phyloP scores from a whole-genome alignment of 192 early-diverging fungal species.

The Coemansia biformis region DNA sequence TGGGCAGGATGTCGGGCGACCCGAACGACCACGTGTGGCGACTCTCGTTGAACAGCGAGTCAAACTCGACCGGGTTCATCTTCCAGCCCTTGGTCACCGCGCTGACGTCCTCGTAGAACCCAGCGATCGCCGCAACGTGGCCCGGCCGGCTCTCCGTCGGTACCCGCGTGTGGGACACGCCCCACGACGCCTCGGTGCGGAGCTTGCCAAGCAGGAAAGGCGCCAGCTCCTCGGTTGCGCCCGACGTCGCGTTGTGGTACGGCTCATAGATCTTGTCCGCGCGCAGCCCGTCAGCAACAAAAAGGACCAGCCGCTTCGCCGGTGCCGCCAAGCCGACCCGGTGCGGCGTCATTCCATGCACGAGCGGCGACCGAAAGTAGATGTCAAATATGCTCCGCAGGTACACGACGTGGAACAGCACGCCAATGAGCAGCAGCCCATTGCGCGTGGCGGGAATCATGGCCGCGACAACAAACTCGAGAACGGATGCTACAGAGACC shows the following conservation, averaged over 20 bases:
- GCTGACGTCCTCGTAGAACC: constrained; percentile 97
- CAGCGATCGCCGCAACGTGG: constrained; percentile 96
- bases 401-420: constrained; percentile 90
- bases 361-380: constrained; percentile 96
- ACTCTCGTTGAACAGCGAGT: constrained; percentile 91
- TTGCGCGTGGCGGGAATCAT: constrained; percentile 49
- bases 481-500: no score
- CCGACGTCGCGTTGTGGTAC: constrained; percentile 48
- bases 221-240: constrained; percentile 30
- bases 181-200: constrained; percentile 65
- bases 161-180: constrained; percentile 85
- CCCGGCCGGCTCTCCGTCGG: constrained; percentile 95
- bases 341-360: constrained; percentile 94
- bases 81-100: constrained; percentile 98
- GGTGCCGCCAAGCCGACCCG: constrained; percentile 63
- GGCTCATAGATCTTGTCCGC: constrained; percentile 89
- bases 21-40: constrained; percentile 96
- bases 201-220: constrained; percentile 59
- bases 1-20: constrained; percentile 93
- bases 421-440: constrained; percentile 69
- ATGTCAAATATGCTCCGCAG: constrained; percentile 93
- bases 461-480: not conserved
- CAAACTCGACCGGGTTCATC: constrained; percentile 95
- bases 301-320: constrained; percentile 79
- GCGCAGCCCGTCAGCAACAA: constrained; percentile 89